Base-by-base conservation (phyloP, 768 basidiomycete species). In the Russula ochroleuca region DNA sequence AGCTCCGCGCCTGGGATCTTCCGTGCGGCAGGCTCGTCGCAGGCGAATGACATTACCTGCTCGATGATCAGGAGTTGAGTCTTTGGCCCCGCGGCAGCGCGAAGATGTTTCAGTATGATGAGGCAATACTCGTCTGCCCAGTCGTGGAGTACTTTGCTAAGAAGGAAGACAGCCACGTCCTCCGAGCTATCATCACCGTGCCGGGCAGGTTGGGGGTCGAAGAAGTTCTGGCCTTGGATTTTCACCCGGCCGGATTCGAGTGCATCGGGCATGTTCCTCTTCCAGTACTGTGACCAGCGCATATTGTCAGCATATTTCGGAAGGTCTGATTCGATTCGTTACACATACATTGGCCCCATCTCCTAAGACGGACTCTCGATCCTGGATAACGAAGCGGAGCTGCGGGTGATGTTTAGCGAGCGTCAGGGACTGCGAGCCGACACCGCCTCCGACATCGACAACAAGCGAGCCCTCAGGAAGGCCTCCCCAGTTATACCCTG, bases 61-160 rank as follows among this genome's bases (percentile, higher is more conserved):
- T 74, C 73, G 47, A 73, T 56, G 25, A 74, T 38, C 54, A 75
- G 33, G 6, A 75, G 61, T 43, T 68, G 71, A 9, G 72, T 73
- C 49, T 63, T 58, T 0, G 69, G 68, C 5, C 45, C 61, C 0
- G 73, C 70, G 17, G 60, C 60, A 17, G 23, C 41, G 19, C 60
- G 60, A 3, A 61, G 52, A 48, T 55, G 38, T 41, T 55, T 53
- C 23, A 61, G n/a, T 38, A 61, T 61, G 3, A 28, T 43, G 28
- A 60, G 19, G 19, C 51, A 52, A 58, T 73, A 72, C 10, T 70
- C 62, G 58, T 75, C 75, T 0, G 75, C 62, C 75, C 75, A 77
- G 10, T 61, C 52, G 45, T 61, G 60, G 0, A 61, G 17, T 2
- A 61, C 25, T 15, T 17, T 40, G 35, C 23, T 7, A 5, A 61